Evolutionary conservation across 1,139 yeast genomes (phyloP).

Genomic region (Wickerhamiella pararugosa): DNA sequence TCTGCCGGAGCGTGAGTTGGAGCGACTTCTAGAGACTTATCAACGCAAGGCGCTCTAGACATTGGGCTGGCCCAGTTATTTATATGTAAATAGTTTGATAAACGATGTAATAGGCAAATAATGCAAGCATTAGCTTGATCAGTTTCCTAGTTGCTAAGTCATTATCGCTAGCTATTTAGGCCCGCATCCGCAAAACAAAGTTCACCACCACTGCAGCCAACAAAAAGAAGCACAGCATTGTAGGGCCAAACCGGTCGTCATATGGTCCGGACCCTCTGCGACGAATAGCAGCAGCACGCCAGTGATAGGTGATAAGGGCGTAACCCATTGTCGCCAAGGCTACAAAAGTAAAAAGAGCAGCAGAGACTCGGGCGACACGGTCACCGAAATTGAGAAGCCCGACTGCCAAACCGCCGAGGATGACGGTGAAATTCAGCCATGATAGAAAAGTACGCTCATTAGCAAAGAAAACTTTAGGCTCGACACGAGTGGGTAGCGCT

Average conservation of each 20-base stretch:
- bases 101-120: background rate
- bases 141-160: too few species aligned
- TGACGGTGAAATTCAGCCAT: constrained; percentile 96
- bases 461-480: constrained; percentile 97
- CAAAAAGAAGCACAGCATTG: constrained; percentile 91
- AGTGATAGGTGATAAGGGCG: constrained; percentile 89
- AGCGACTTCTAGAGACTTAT: constrained; percentile 33
- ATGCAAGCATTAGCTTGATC: too few species aligned
- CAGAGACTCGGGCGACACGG: constrained; percentile 77
- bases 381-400: constrained; percentile 96
- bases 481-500: constrained; percentile 94
- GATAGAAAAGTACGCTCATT: constrained; percentile 89
- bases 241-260: constrained; percentile 97
- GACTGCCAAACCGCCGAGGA: constrained; percentile 89
- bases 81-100: constrained; percentile 3
- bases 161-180: constrained; percentile 4
- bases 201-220: constrained; percentile 85
- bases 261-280: constrained; percentile 96
- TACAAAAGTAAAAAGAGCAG: constrained; percentile 76
- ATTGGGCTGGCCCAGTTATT: background rate
- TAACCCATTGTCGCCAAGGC: constrained; percentile 97
- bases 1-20: constrained; percentile 64
- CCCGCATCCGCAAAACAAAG: constrained; percentile 66
- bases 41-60: background rate
- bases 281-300: constrained; percentile 99